Percentiles rank a stretch among this genome's conserved stretches.
Conservation (phyloP, 352 stramenopile genomes). For the Phytophthora podocarpi region DNA sequence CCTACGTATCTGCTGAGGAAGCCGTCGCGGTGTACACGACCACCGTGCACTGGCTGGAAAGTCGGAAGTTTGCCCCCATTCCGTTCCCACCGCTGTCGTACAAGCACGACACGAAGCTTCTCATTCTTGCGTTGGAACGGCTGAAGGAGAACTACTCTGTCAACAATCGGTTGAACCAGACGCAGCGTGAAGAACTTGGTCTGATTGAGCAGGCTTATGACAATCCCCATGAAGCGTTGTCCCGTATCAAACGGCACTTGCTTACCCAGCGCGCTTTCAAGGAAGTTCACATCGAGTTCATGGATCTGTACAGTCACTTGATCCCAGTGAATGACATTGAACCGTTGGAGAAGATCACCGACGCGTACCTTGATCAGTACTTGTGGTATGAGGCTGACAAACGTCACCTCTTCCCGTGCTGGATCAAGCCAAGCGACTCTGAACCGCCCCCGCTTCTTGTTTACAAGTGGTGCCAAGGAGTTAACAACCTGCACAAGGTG, state of each 20-base stretch:
- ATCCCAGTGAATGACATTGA: conserved; percentile 99
- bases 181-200: conserved; percentile 97
- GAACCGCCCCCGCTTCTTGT: conserved; percentile 98
- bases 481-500: conserved; percentile 99
- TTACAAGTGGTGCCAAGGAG: conserved; percentile 99
- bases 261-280: conserved; percentile 99
- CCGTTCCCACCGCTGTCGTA: conserved; percentile 99
- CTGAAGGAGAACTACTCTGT: conserved; percentile 99
- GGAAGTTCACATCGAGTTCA: conserved; percentile 99
- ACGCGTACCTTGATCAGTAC: conserved; percentile 99
- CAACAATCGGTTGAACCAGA: conserved; percentile 98
- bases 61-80: conserved; percentile 99
- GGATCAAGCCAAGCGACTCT: conserved; percentile 99
- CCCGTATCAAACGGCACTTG: conserved; percentile 99
- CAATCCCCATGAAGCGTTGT: conserved; percentile 98
- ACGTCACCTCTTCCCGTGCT: conserved; percentile 99
- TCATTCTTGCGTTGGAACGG: conserved; percentile 98
- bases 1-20: conserved; percentile 99
- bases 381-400: conserved; percentile 99
- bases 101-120: conserved; percentile 99
- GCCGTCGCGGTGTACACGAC: conserved; percentile 99
- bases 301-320: conserved; percentile 99
- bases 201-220: conserved; percentile 99
- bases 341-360: conserved; percentile 99
- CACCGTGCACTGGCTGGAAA: conserved; percentile 99